Percentiles rank a stretch among this genome's conserved stretches.
Evolutionary conservation across 164 flowering plant genomes (phyloP).

Genomic region (Malania oleifera): DNA sequence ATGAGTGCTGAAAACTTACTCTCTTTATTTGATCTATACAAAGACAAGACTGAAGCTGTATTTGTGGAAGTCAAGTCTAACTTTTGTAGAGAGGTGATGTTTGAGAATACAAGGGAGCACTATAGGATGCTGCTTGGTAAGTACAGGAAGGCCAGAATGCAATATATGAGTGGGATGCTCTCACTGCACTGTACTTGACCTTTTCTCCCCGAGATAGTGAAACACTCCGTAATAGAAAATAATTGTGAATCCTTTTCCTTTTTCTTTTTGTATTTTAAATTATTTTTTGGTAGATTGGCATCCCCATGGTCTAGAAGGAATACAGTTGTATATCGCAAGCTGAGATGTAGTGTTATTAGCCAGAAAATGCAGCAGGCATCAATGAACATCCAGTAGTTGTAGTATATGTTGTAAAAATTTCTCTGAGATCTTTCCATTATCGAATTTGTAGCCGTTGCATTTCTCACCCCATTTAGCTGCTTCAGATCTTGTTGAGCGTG

Average conservation of each 20-base stretch:
- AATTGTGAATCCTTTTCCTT: background rate
- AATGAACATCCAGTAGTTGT: background rate
- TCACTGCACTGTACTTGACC: slow-evolving; percentile 38
- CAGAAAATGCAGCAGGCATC: background rate
- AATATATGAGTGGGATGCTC: slow-evolving; percentile 71
- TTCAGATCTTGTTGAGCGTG: background rate
- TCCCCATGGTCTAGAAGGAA: background rate
- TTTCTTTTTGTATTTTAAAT: background rate
- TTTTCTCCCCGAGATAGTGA: background rate
- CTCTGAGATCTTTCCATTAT: no score
- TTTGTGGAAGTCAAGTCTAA: slow-evolving; percentile 37
- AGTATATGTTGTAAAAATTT: no score
- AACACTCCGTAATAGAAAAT: no score
- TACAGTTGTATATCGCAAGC: background rate
- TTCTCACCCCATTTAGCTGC: background rate
- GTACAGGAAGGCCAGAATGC: slow-evolving; percentile 52
- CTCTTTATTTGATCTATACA: slow-evolving; percentile 15
- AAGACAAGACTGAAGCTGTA: slow-evolving; percentile 28
- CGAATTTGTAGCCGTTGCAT: no score
- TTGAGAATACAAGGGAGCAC: slow-evolving; percentile 31
- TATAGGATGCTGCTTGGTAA: slow-evolving; percentile 38
- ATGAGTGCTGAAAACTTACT: slow-evolving; percentile 15
- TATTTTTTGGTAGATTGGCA: no score
- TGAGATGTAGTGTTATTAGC: background rate
- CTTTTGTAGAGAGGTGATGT: slow-evolving; percentile 42